Evolutionary conservation across 495 filamentous ascomycete genomes (phyloP), one percentile per base, ranked within the genome.

Genomic region (Corynascus novoguineensis): DNA sequence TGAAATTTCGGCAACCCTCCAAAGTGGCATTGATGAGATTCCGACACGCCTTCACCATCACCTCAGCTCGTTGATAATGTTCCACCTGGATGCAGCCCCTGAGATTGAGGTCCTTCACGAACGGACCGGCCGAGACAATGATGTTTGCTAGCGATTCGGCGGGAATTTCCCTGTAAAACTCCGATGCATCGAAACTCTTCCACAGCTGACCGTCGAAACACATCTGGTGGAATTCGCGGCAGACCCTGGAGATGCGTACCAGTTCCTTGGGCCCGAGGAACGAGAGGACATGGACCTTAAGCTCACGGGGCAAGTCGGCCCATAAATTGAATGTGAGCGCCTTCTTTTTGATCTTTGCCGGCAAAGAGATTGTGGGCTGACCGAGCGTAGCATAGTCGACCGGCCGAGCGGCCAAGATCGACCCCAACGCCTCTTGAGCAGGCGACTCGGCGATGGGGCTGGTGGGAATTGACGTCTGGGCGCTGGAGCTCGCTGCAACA

Each of bases 201-300:
- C 93, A 98, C 17, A 98, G 73, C 71, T 98, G 93, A 8, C 93
- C 93, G 68, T 98, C 93, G 60, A 90, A 96, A 73, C 92, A 97
- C 76, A 90, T 86, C 31, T 79, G 73, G 68, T 96, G 77, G 80
- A 93, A 97, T 15, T 78, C 67, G 63, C 83, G 90, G 63, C 84
- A 90, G n/a, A 95, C 87, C 14, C 79, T 71, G 5, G 93, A 95
- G 46, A 81, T 83, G 51, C 88, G 83, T 10, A 97, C 82, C 46
- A 98, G 82, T 66, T 97, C 86, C 62, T 83, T 89, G 11, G 92
- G 91, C 27, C 73, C 79, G 27, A 97, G 72, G 63, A 86, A 89
- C 5, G 80, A 76, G 54, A 98, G 80, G 50, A 97, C 83, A 34
- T 85, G 70, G 59, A 93, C 79, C 63, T 85, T 86, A 51, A 98